Percentiles rank a stretch among this genome's conserved stretches.
Evolutionary conservation across 2,329 filamentous ascomycete species (phyloP).

Genomic region (Dactylonectria macrodidyma): DNA sequence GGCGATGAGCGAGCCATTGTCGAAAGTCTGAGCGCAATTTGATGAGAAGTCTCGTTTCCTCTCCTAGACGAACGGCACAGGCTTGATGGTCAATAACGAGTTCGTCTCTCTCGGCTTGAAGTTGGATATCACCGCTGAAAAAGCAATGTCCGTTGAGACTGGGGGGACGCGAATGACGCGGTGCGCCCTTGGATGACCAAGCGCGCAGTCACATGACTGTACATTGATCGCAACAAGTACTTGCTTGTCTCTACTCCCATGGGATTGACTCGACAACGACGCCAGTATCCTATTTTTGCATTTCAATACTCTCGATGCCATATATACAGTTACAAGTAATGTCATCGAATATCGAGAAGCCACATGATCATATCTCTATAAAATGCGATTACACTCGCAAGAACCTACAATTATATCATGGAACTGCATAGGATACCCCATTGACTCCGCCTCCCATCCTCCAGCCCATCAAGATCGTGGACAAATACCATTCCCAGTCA

Average conservation of each 20-base stretch:
- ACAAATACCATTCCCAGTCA: constrained; percentile 1
- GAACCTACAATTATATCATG: background rate
- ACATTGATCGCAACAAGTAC: constrained; percentile 12
- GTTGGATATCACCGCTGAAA: background rate
- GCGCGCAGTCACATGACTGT: constrained; percentile 46
- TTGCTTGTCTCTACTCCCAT: background rate
- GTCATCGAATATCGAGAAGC: background rate
- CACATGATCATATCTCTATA: background rate
- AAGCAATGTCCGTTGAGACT: constrained; percentile 2
- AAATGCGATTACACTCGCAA: background rate
- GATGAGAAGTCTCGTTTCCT: too few species aligned
- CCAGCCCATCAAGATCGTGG: background rate
- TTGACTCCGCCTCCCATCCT: background rate
- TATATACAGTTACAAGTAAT: background rate
- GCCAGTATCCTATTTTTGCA: background rate
- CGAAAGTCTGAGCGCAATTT: background rate
- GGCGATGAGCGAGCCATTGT: constrained; percentile 55
- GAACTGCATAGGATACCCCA: background rate
- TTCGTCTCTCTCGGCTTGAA: background rate
- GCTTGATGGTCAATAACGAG: background rate
- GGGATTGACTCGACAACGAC: background rate
- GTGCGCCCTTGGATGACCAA: constrained; percentile 20
- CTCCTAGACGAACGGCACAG: background rate
- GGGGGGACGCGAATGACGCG: constrained; percentile 44
- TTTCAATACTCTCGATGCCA: background rate